Evolutionary conservation across 768 basidiomycete genomes (phyloP), one percentile per base, ranked within the genome.

Genomic region (Pleurotus salmoneostramineus): DNA sequence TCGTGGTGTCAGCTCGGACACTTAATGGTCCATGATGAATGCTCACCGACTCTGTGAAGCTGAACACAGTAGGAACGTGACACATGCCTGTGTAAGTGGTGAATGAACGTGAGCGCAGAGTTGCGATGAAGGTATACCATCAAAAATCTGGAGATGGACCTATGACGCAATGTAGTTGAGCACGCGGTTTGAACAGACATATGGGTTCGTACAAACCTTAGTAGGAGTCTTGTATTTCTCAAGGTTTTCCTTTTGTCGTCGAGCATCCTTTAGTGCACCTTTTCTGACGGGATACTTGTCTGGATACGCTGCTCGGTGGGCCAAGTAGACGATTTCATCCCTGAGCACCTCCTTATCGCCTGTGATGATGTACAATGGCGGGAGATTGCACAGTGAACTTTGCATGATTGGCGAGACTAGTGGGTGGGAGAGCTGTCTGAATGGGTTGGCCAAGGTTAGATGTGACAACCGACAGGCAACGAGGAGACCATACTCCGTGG

Each of bases 251-350:
- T 71, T 70, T 68, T 84, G 83, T n/a, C 83, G 68, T 15, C 61
- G 61, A 4, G 71, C 74, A 10, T 76, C 74, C 14, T 71, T 67
- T 11, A 85, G 70, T 1, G 85, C 73, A 17, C 84, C 83, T 11
- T 77, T 68, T 27, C 86, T 75, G 0, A 83, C 71, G 1, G 88
- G 88, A 64, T 84, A 91, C 33, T 80, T 66, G 0, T 78, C 72
- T 0, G 91, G 92, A 65, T 87, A 73, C 1, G 92, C 89, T 4
- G 91, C 90, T 62, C 88, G 87, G 68, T 93, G 91, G 0, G 91
- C 90, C 60, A 86, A 62, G 64, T 87, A 90, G 5, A 92, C 75
- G 32, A 89, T 84, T 69, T 93, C 91, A 66, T 94, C 91, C 15
- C 89, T 71, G 36, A 93, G 68, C 0, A 89, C 83, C 67, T 93